Percentiles rank a stretch among this genome's conserved stretches.
phyloP scores from a whole-genome alignment of 2,329 filamentous ascomycete species.

The Arthroderma uncinatum region DNA sequence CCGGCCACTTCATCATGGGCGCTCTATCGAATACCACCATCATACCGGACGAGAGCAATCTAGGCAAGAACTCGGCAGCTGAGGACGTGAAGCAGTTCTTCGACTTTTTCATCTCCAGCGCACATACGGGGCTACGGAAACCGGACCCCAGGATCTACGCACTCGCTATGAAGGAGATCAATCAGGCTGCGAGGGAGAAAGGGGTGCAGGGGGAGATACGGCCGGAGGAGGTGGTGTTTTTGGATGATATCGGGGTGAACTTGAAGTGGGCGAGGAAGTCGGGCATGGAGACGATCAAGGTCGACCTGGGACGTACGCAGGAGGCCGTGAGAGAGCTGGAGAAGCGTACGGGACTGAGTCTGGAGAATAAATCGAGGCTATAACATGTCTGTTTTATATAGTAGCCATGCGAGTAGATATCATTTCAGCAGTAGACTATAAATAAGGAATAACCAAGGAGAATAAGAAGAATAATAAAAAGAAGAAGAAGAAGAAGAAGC shows the following conservation, averaged over 20 bases:
- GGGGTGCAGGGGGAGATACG: slow-evolving; percentile 43
- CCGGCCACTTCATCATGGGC: slow-evolving; percentile 58
- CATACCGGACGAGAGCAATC: slow-evolving; percentile 54
- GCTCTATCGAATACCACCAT: slow-evolving; percentile 85
- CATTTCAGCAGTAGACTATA: too few relatives aligned
- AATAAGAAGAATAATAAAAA: too few relatives aligned
- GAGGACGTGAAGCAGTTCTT: slow-evolving; percentile 58
- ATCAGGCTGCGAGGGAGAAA: slow-evolving; percentile 50
- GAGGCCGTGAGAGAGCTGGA: slow-evolving; percentile 78
- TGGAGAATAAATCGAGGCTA: slow-evolving; percentile 31
- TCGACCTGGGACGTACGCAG: slow-evolving; percentile 62
- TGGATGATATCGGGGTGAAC: slow-evolving; percentile 93
- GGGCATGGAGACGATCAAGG: slow-evolving; percentile 77
- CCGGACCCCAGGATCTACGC: slow-evolving; percentile 74
- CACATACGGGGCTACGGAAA: slow-evolving; percentile 78
- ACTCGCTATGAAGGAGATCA: slow-evolving; percentile 55
- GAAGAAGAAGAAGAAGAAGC: too few relatives aligned
- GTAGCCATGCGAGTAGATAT: neutral
- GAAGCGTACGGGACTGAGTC: slow-evolving; percentile 53
- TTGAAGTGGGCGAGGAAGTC: slow-evolving; percentile 63
- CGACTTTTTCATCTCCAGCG: slow-evolving; percentile 77
- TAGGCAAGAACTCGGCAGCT: slow-evolving; percentile 17
- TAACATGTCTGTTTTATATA: slow-evolving; percentile 16
- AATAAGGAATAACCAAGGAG: too few relatives aligned
- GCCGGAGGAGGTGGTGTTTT: slow-evolving; percentile 63